These are phyloP conservation scores for Talaromyces sp. DNA, from an alignment of 2,329 filamentous ascomycete species.

Conservation along the genomic window DNA sequence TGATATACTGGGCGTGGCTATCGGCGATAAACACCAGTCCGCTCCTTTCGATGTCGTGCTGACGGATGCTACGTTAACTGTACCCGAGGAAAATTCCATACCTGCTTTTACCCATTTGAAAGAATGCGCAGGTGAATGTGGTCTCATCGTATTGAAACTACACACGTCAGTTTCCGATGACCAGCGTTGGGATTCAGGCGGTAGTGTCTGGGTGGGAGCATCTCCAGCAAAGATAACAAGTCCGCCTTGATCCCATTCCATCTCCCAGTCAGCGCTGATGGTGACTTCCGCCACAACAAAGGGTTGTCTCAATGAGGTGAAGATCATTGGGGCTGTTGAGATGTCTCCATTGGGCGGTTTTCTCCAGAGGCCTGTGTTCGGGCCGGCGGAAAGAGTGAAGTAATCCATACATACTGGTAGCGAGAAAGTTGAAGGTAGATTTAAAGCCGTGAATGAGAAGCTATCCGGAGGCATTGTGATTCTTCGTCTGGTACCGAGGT, in stretches of 20 bases:
- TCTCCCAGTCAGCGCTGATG: conserved; percentile 56
- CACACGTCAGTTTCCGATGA: conserved; percentile 14
- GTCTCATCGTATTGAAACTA: neutral
- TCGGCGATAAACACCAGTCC: conserved; percentile 55
- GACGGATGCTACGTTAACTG: conserved; percentile 54
- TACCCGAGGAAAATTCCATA: conserved; percentile 55
- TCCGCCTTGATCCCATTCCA: conserved; percentile 60
- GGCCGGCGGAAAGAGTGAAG: conserved; percentile 47
- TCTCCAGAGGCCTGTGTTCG: conserved; percentile 50
- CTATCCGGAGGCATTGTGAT: conserved; percentile 40
- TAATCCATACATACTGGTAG: conserved; percentile 49
- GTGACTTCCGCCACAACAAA: conserved; percentile 59
- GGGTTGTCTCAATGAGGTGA: conserved; percentile 52
- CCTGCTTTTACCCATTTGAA: conserved; percentile 61
- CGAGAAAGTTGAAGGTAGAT: conserved; percentile 43
- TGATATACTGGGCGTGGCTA: conserved; percentile 39
- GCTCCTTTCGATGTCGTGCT: conserved; percentile 56
- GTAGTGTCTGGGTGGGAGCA: conserved; percentile 44
- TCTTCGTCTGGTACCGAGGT: neutral
- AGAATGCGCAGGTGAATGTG: conserved; percentile 23
- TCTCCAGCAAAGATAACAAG: conserved; percentile 58
- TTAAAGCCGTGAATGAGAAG: conserved; percentile 45
- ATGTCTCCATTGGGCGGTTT: conserved; percentile 48
- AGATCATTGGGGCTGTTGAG: conserved; percentile 56
- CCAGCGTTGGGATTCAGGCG: conserved; percentile 23